These are phyloP conservation scores for Magnolia kwangsiensis DNA, from an alignment of 164 flowering plant genomes.

Conservation along the genomic window DNA sequence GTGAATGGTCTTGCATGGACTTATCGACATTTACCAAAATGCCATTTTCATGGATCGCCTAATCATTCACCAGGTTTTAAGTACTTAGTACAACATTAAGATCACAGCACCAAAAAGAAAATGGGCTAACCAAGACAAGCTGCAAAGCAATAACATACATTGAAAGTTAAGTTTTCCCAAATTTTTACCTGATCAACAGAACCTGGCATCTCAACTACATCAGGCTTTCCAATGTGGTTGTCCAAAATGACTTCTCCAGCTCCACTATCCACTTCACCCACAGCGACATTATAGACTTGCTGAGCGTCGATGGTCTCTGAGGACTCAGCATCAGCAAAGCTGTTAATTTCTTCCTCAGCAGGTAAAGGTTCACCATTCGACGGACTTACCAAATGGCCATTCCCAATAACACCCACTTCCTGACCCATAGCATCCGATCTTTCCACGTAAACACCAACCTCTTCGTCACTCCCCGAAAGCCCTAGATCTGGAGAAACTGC, in stretches of 20 bases:
- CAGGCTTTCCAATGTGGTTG: neutral
- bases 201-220: slow-evolving; percentile 2
- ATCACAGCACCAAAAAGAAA: neutral
- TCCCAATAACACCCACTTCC: slow-evolving; percentile 1
- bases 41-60: slow-evolving; percentile 23
- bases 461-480: slow-evolving; percentile 3
- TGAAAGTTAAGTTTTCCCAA: neutral
- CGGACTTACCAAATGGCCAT: neutral
- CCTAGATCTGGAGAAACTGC: slow-evolving; percentile 5
- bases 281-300: neutral
- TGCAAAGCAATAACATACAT: neutral
- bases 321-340: slow-evolving; percentile 3
- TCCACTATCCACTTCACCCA: neutral
- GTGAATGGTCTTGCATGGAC: slow-evolving; percentile 16
- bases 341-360: slow-evolving; percentile 15
- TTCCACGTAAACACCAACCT: neutral
- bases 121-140: neutral
- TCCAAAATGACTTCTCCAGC: neutral
- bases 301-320: slow-evolving; percentile 1
- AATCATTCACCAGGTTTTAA: slow-evolving; percentile 20
- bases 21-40: slow-evolving; percentile 15
- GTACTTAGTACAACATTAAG: neutral
- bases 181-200: slow-evolving; percentile 7
- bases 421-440: neutral
- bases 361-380: neutral